Evolutionary conservation across 2,329 filamentous ascomycete species (phyloP).

Genomic region (Cryphonectria japonica): DNA sequence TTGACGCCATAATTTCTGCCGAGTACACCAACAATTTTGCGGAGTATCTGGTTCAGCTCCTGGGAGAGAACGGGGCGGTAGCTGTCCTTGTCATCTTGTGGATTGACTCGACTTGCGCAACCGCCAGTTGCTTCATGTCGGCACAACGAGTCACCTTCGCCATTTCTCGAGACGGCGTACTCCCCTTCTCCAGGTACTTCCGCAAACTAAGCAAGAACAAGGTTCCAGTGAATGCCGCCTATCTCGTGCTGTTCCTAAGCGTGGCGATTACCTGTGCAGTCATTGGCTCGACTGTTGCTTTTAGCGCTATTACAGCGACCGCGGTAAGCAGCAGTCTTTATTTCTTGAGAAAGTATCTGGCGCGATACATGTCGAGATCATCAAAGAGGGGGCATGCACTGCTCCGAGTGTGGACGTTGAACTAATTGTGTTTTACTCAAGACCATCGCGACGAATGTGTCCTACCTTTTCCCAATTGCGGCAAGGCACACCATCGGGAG

Average conservation of each 20-base stretch:
- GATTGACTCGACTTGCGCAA: conserved; percentile 44
- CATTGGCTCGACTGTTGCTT: conserved; percentile 43
- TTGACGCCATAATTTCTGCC: conserved; percentile 41
- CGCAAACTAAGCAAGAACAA: conserved; percentile 38
- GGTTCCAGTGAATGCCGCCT: conserved; percentile 42
- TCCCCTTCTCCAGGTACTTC: conserved; percentile 43
- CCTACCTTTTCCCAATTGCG: conserved; percentile 44
- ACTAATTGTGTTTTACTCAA: not conserved
- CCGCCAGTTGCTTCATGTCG: conserved; percentile 43
- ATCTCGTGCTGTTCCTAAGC: conserved; percentile 38
- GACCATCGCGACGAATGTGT: conserved; percentile 44
- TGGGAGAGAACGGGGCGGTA: conserved; percentile 41
- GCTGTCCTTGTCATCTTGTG: conserved; percentile 42
- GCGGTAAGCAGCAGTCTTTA: conserved; percentile 27
- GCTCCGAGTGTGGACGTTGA: not conserved
- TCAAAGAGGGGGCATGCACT: not conserved
- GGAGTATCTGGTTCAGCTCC: conserved; percentile 43
- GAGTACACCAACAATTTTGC: conserved; percentile 45
- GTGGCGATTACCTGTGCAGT: conserved; percentile 42
- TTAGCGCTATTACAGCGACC: conserved; percentile 43
- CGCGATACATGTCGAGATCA: not conserved
- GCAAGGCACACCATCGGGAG: conserved; percentile 44
- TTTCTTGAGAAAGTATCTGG: not conserved
- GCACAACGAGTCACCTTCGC: conserved; percentile 46
- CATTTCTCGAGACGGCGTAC: conserved; percentile 44